Evolutionary conservation across 345 rosid genomes (phyloP).

Genomic region (Syzygium oleosum): DNA sequence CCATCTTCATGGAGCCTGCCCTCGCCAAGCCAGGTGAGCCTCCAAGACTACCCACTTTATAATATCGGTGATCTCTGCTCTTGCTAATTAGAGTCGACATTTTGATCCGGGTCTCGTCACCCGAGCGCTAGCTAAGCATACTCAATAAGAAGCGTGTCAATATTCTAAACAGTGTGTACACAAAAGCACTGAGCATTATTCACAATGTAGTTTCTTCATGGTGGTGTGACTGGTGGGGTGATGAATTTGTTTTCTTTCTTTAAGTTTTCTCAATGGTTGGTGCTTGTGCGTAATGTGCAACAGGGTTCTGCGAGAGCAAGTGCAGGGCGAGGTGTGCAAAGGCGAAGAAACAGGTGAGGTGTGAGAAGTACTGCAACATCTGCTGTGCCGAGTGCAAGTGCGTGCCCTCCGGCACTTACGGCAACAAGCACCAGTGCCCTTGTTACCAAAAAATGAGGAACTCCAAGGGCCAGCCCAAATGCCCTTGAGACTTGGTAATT

Average conservation of each 20-base stretch:
- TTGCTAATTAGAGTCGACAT: neutral
- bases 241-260: neutral
- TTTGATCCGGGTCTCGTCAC: neutral
- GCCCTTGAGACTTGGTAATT: slow-evolving; percentile 17
- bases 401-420: slow-evolving; percentile 46
- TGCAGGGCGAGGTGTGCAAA: slow-evolving; percentile 32
- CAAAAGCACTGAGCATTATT: neutral
- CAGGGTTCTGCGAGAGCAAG: neutral
- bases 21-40: slow-evolving; percentile 7
- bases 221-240: neutral
- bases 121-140: too few relatives aligned
- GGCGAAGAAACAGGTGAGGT: slow-evolving; percentile 23
- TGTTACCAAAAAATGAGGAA: slow-evolving; percentile 27
- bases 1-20: slow-evolving; percentile 31
- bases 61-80: neutral
- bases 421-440: slow-evolving; percentile 40
- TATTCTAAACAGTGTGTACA: neutral
- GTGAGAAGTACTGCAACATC: slow-evolving; percentile 36
- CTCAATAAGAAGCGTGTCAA: too few relatives aligned
- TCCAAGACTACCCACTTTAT: neutral
- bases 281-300: neutral
- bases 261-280: neutral
- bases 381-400: slow-evolving; percentile 46
- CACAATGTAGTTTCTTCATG: neutral
- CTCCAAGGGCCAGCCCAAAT: slow-evolving; percentile 33